These are phyloP conservation scores for Raffaelea deltoideospora DNA, from an alignment of 2,329 filamentous ascomycete species.

Conservation along the genomic window DNA sequence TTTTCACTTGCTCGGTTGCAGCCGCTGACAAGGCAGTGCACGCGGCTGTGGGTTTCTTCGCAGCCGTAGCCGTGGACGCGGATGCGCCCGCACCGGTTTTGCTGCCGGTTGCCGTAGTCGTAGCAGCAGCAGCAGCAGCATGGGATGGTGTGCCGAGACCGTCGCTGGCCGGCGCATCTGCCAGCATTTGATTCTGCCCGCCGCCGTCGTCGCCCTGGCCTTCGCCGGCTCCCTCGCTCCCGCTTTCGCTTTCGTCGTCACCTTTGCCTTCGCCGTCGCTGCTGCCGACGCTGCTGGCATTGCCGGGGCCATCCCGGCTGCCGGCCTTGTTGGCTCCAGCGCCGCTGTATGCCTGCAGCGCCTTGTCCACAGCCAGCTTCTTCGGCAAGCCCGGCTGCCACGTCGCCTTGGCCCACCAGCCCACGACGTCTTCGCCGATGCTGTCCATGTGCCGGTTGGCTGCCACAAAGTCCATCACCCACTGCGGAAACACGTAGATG, in stretches of 20 bases:
- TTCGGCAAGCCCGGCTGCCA: conserved; percentile 74
- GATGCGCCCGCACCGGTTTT: background rate
- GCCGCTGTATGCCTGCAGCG: conserved; percentile 28
- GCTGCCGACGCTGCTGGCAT: conserved; percentile 7
- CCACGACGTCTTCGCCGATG: conserved; percentile 79
- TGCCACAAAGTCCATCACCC: conserved; percentile 74
- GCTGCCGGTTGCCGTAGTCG: background rate
- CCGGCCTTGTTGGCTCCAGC: background rate
- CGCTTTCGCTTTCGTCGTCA: background rate
- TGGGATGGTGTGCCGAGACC: no score
- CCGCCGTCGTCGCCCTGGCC: background rate
- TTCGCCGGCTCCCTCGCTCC: background rate
- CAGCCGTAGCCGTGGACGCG: background rate
- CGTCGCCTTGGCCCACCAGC: conserved; percentile 88
- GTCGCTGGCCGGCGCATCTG: background rate
- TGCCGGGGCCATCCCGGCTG: background rate
- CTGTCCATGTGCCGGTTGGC: conserved; percentile 72
- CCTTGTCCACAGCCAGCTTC: conserved; percentile 58
- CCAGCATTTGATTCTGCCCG: background rate
- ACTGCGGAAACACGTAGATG: conserved; percentile 85
- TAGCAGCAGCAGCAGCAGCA: background rate
- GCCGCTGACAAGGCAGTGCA: conserved; percentile 3
- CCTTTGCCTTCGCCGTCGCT: conserved; percentile 11
- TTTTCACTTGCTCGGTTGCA: conserved; percentile 12
- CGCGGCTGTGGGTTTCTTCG: conserved; percentile 10